Conservation (phyloP, 169 alveolate genomes). For the Eimeria acervulina region DNA sequence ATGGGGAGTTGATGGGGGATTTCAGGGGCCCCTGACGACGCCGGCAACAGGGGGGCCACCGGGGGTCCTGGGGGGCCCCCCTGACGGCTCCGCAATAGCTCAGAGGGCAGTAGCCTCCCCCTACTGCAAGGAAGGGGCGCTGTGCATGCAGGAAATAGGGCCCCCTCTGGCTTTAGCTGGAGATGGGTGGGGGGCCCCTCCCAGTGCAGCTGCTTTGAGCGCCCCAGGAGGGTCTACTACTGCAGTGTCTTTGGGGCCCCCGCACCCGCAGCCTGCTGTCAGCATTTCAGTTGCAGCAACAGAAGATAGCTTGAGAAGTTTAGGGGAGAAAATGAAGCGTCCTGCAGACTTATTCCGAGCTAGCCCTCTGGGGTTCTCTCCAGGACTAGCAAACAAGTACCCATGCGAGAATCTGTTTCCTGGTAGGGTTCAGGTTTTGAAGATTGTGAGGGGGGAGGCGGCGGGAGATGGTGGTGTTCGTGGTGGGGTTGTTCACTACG, state of each 20-base stretch:
- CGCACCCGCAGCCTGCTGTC: not conserved
- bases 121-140: not conserved
- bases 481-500: constrained; percentile 50
- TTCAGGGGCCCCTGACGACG: constrained; percentile 10
- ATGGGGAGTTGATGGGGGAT: constrained; percentile 6
- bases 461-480: constrained; percentile 23
- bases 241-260: not conserved
- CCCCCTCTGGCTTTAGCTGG: not conserved
- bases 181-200: not conserved
- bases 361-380: not conserved
- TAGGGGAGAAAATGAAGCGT: not conserved
- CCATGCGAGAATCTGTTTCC: constrained; percentile 52
- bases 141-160: constrained; percentile 7
- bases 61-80: not conserved
- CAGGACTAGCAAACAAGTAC: constrained; percentile 3
- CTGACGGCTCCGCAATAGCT: not conserved
- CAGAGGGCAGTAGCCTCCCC: not conserved
- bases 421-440: not conserved
- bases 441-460: constrained; percentile 42
- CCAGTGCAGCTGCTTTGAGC: not conserved
- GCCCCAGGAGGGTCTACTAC: not conserved
- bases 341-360: not conserved
- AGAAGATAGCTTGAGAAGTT: not conserved
- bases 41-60: not conserved
- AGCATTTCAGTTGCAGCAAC: too few species aligned